Evolutionary conservation across 305 asterid genomes (phyloP).

Genomic region (Fraxinus sp.): DNA sequence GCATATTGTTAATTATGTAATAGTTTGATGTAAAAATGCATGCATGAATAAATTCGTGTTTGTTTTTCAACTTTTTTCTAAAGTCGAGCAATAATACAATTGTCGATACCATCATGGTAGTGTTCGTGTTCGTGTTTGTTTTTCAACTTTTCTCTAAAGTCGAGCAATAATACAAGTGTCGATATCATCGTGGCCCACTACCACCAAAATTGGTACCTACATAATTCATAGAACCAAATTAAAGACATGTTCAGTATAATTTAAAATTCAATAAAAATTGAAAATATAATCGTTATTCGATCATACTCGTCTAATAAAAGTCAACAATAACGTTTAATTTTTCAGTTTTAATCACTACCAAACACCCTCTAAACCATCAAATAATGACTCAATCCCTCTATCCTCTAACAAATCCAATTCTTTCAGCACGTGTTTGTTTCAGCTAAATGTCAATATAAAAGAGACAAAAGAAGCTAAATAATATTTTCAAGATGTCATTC

Average conservation of each 20-base stretch:
- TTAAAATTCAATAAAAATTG: too few relatives aligned
- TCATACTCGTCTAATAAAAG: too few relatives aligned
- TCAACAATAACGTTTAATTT: too few relatives aligned
- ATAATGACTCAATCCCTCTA: neutral
- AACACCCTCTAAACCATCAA: neutral
- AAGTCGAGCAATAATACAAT: neutral
- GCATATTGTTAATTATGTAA: neutral
- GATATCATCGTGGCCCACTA: neutral
- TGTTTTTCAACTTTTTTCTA: neutral
- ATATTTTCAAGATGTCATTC: neutral
- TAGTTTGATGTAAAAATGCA: neutral
- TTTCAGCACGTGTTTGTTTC: neutral
- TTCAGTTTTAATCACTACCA: too few relatives aligned
- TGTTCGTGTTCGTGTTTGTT: too few relatives aligned
- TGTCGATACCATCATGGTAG: neutral
- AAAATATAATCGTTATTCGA: too few relatives aligned
- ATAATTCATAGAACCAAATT: neutral
- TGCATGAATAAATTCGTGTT: neutral
- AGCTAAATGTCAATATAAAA: constrained; percentile 3
- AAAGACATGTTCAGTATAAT: too few relatives aligned
- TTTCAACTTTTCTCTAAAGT: too few relatives aligned
- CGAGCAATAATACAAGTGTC: too few relatives aligned
- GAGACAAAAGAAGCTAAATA: neutral
- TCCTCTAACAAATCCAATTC: neutral
- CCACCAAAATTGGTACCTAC: neutral